Evolutionary conservation across 768 basidiomycete species (phyloP).

Genomic region (Rhizopogon vinicolor): DNA sequence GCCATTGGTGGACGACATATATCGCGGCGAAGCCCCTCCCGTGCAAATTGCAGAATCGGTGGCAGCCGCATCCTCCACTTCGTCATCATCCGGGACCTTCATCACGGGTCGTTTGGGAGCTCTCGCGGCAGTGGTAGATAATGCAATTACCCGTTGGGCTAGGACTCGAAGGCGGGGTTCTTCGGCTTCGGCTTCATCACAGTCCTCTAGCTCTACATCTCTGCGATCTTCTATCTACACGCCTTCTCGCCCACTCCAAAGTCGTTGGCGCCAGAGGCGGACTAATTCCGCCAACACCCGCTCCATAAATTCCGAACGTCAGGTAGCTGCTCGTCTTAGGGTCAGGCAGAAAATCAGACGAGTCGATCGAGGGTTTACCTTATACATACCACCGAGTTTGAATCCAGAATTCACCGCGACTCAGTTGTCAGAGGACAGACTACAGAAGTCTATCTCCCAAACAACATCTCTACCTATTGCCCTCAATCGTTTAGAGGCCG

Average conservation of each 20-base stretch:
- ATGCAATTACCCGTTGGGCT: constrained; percentile 71
- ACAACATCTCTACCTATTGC: constrained; percentile 46
- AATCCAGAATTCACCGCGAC: neutral
- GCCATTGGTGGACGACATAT: constrained; percentile 47
- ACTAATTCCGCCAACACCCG: constrained; percentile 47
- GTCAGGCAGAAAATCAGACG: constrained; percentile 58
- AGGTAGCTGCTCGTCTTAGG: constrained; percentile 56
- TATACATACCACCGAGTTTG: constrained; percentile 52
- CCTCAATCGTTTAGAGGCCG: constrained; percentile 44
- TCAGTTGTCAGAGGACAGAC: constrained; percentile 3
- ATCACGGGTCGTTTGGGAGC: constrained; percentile 39
- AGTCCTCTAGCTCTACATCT: constrained; percentile 36
- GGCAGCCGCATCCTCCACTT: constrained; percentile 25
- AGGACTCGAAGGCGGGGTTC: constrained; percentile 33
- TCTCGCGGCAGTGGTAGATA: constrained; percentile 60
- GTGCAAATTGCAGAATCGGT: constrained; percentile 21
- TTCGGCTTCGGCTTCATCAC: constrained; percentile 41
- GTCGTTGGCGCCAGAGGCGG: constrained; percentile 42
- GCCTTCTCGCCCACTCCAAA: constrained; percentile 33
- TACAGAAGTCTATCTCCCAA: constrained; percentile 26
- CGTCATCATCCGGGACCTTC: constrained; percentile 32
- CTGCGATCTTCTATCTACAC: constrained; percentile 26
- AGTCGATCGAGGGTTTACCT: constrained; percentile 57
- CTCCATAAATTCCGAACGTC: constrained; percentile 50
- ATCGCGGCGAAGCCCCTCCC: constrained; percentile 46